Conservation (phyloP, 1,139 yeast species). For the Saccharomyces pastorianus region DNA sequence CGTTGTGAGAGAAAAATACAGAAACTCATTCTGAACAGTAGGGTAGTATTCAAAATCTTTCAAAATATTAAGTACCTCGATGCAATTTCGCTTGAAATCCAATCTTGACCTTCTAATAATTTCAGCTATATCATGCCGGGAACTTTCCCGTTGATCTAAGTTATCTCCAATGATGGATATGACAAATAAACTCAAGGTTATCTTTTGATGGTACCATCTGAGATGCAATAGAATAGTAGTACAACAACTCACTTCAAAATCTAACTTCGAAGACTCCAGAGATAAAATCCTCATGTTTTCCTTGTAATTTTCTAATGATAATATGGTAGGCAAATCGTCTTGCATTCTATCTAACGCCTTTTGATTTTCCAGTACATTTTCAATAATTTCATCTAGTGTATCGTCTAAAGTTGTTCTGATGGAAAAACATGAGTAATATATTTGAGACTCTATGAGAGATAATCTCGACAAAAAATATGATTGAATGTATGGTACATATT, state of each 20-base stretch:
- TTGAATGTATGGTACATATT: constrained; percentile 17
- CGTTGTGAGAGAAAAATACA: constrained; percentile 8
- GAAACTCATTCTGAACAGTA: constrained; percentile 8
- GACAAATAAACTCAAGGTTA: constrained; percentile 16
- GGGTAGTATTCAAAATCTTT: constrained; percentile 7
- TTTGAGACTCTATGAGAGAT: constrained; percentile 14
- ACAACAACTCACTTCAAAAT: constrained; percentile 19
- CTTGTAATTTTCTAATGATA: constrained; percentile 19
- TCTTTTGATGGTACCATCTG: constrained; percentile 14
- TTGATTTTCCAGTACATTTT: constrained; percentile 13
- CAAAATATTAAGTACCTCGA: constrained; percentile 7
- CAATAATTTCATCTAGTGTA: constrained; percentile 21
- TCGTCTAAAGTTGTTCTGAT: constrained; percentile 12
- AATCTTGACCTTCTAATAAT: constrained; percentile 5
- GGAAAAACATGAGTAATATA: constrained; percentile 18
- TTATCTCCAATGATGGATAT: constrained; percentile 18
- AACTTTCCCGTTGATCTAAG: constrained; percentile 8
- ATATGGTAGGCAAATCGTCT: constrained; percentile 17
- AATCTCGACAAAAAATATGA: constrained; percentile 19
- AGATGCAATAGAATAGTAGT: constrained; percentile 20
- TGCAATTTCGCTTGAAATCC: not conserved
- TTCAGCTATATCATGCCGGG: constrained; percentile 12
- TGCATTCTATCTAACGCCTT: constrained; percentile 18
- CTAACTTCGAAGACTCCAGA: constrained; percentile 16
- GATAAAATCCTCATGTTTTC: constrained; percentile 18